Evolutionary conservation across 2,329 filamentous ascomycete species (phyloP).

Genomic region (Monilinia aucupariae): DNA sequence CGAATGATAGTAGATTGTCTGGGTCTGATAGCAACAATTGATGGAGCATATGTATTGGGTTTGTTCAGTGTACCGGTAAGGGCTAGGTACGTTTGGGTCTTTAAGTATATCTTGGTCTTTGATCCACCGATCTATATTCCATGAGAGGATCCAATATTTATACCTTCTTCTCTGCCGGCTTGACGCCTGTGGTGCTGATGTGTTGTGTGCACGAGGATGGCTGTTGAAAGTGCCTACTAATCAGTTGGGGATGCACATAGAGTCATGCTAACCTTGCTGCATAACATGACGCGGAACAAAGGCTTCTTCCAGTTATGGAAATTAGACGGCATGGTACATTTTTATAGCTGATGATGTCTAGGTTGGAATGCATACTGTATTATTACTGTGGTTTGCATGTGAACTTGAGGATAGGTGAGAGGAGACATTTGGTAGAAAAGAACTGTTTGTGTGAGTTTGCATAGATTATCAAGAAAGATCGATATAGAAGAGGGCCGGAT

Average conservation of each 20-base stretch:
- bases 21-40: background rate
- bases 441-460: too few species aligned
- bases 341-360: background rate
- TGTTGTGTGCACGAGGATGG: background rate
- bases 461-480: too few species aligned
- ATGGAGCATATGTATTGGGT: background rate
- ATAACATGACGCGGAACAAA: background rate
- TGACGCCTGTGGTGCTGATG: background rate
- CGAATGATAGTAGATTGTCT: background rate
- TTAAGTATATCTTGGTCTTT: background rate
- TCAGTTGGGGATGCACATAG: background rate
- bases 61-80: background rate
- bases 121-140: background rate
- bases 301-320: background rate
- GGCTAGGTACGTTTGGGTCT: background rate
- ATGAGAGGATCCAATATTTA: background rate
- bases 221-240: background rate
- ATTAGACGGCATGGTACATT: background rate
- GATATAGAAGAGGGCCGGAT: too few species aligned
- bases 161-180: background rate
- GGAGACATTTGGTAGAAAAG: too few species aligned
- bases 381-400: background rate
- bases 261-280: background rate
- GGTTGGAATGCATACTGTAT: background rate
- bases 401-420: background rate